Base-by-base conservation (phyloP, 345 rosid genomes). In the Barbarea vulgaris region DNA sequence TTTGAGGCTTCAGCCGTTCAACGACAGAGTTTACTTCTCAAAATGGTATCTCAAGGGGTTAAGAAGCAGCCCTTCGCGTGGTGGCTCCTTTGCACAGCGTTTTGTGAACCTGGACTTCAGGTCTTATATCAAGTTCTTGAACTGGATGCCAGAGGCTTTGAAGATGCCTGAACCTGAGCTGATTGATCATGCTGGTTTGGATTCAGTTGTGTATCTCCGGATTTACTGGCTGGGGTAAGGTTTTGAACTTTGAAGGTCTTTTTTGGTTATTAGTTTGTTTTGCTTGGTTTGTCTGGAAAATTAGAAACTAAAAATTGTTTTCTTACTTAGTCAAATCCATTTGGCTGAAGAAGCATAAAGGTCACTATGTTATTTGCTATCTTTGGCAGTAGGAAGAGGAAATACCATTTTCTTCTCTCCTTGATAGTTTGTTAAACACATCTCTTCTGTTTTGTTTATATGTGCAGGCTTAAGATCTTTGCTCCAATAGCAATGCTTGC, bases 141-240 rank as follows among this genome's bases (percentile, higher is more conserved):
- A 88, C 64, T 95, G 97, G 99, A 90, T 95, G 93, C 97, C 96
- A 0, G 94, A 69, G 14, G 97, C 99, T 4, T 78, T 95, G 22
- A 89, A 82, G 74, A 95, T 92, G 99, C 97, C 99, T 0, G 99
- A 95, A 79, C 87, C 81, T 47, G 97, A 95, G 82, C 91, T 95
- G 64, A 86, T 95, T 25, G 97, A 95, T n/a, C 99, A 95, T 62
- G 99, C 99, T 0, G 99, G 99, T 54, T 82, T 95, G 87, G 97
- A 95, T 85, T 95, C 97, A 5, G 99, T 84, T 37, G 99, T 84
- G 55, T 95, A 92, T 81, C 85, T 95, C 81, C 85, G 97, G 74
- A 92, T 95, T 75, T 95, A 95, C 87, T 82, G 87, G 91, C 58
- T 95, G 41, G 99, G 99, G 97, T 92, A 87, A 73, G 22, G 30